Evolutionary conservation across 1,139 yeast genomes (phyloP), one percentile per base, ranked within the genome.

Genomic region (Sugiyamaella paludigena): DNA sequence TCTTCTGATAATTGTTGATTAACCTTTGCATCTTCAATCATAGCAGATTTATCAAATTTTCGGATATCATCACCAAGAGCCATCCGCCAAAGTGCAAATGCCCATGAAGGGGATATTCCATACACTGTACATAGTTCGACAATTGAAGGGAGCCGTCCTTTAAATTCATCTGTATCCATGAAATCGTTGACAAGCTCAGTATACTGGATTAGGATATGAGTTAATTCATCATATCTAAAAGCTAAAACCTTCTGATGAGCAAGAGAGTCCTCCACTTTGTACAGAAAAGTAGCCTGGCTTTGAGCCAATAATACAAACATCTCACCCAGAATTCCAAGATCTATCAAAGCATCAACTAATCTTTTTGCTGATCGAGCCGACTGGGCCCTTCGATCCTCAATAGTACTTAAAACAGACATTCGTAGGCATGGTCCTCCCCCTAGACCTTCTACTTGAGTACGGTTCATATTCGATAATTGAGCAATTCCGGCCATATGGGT

Each of bases 401-500:
- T 84, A 0, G 84, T 78, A 36, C 72, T 68, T 57, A 81, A 80
- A 0, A 84, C 87, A 9, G 78, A 63, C 38, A 73, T 73, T 51
- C 79, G 78, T 45, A 91, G 66, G 11, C 79, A 69, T 0, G 75
- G 70, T 1, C 87, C 94, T 36, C 88, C 80, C 51, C 84, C 83
- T 37, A 91, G 70, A 68, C 81, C 76, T 47, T 80, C 75, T 15
- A 91, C 76, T 61, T 88, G 96, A 26, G 74, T 71, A 6, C 77
- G 67, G 0, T 91, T 83, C 44, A 88, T 69, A 60, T 87, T 84
- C 4, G 82, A 72, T 31, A 77, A 77, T 16, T 83, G 77, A 53
- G 84, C 86, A 34, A 89, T 78, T 3, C 98, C 98, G 13, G 95
- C 88, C 85, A 91, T 88, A 11, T 83, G 76, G 26, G 76, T 68